Evolutionary conservation across 495 filamentous ascomycete species (phyloP).

Genomic region (Cercophora newfieldiana): DNA sequence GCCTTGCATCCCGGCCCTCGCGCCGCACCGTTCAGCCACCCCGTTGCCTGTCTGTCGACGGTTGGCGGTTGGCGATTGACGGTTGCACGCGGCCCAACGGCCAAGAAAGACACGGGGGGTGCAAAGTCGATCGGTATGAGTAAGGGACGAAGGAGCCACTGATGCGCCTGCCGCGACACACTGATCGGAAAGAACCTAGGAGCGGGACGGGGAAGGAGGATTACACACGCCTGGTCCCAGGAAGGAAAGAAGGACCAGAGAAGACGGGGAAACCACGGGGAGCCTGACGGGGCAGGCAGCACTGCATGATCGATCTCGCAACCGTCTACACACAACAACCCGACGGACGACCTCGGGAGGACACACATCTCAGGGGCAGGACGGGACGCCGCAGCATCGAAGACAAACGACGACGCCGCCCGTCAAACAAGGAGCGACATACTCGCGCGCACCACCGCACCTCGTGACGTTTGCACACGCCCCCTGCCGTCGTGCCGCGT

Average conservation of each 20-base stretch:
- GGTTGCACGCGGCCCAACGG: neutral
- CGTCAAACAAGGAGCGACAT: neutral
- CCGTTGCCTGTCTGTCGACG: neutral
- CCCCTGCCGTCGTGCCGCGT: constrained; percentile 6
- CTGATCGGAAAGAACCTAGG: neutral
- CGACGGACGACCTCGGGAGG: neutral
- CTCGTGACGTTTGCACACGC: constrained; percentile 3
- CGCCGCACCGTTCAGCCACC: constrained; percentile 15
- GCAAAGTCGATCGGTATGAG: neutral
- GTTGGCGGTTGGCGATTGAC: neutral
- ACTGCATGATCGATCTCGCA: constrained; percentile 27
- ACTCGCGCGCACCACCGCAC: neutral
- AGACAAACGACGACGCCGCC: neutral
- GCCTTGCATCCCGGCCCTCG: constrained; percentile 21
- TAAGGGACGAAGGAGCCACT: constrained; percentile 3
- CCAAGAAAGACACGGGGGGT: neutral
- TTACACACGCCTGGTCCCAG: constrained; percentile 1
- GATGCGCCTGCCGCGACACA: neutral
- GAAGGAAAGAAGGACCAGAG: constrained; percentile 11
- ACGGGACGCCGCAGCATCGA: constrained; percentile 29
- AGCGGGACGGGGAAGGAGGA: neutral
- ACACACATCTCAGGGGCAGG: constrained; percentile 13
- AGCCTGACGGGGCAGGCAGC: constrained; percentile 12
- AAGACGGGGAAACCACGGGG: constrained; percentile 8
- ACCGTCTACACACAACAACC: constrained; percentile 6